Base-by-base conservation (phyloP, 192 early-diverging fungal genomes). In the Bifiguratus adelaidae region DNA sequence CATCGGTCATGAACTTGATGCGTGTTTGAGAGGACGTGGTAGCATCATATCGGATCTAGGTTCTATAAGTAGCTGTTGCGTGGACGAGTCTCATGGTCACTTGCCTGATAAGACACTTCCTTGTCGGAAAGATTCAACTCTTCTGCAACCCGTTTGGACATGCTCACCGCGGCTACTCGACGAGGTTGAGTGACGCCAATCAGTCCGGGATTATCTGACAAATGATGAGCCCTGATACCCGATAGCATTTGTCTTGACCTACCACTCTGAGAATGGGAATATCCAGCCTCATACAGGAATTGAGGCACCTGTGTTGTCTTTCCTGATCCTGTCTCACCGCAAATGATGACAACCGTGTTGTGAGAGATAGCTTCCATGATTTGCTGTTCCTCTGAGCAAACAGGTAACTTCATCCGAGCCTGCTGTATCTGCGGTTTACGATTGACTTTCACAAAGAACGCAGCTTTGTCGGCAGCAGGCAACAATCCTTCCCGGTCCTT, bases 1-100 rank as follows among this genome's bases (percentile, higher is more conserved):
- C 97, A 64, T 99, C 97, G 4, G 97, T 99, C 93, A 98, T 96
- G 49, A 98, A 99, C 69, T 98, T 97, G 50, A 98, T 87, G 13
- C 88, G 71, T 3, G 95, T 97, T 7, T 76, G 63, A 1, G 66
- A 40, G 0, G 77, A 79, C 1, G 79, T 79, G 0, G 80, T 87
- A 4, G 82, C 77, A 56, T 99, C 97, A 48, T 95, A 99, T 32
- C 97, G 83, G 36, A 99, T 85, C 68, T 85, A 64, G 5, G n/a
- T n/a, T n/a, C n/a, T n/a, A n/a, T n/a, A n/a, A n/a, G n/a, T n/a
- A n/a, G n/a, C n/a, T n/a, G n/a, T n/a, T n/a, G n/a, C n/a, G n/a
- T n/a, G n/a, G n/a, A n/a, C n/a, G n/a, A n/a, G n/a, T n/a, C n/a
- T n/a, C n/a, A n/a, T n/a, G n/a, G n/a, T n/a, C n/a, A n/a, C n/a